Conservation (phyloP, 768 basidiomycete genomes). For the Tulasnella sp. region DNA sequence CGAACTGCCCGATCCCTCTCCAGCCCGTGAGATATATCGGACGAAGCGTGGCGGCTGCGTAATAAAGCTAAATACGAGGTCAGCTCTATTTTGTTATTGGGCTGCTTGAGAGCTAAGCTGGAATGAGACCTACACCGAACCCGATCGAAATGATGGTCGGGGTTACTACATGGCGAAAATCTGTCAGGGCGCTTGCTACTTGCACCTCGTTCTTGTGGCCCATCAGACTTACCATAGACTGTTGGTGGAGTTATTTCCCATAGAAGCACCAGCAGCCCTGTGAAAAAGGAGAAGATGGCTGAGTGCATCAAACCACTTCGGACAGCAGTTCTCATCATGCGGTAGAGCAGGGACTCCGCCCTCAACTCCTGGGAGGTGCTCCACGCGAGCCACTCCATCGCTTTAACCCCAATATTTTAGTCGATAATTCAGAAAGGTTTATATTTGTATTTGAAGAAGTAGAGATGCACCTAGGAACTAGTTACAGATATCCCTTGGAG, state of each 20-base stretch:
- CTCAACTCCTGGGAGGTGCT: background rate
- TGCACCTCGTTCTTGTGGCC: background rate
- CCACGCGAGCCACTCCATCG: background rate
- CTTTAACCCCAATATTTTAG: background rate
- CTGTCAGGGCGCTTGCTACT: background rate
- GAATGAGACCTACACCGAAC: background rate
- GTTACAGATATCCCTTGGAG: no score
- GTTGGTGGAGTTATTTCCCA: background rate
- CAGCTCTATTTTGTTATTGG: background rate
- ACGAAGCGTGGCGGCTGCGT: background rate
- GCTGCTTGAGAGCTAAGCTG: background rate
- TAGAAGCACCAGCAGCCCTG: background rate
- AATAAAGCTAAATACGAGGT: background rate
- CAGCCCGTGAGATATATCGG: background rate
- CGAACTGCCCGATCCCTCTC: background rate
- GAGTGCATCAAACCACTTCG: background rate
- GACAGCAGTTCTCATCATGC: background rate
- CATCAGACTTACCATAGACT: background rate
- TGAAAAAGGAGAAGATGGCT: background rate
- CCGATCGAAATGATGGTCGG: background rate
- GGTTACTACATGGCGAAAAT: background rate
- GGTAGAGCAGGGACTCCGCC: background rate
- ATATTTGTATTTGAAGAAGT: no score
- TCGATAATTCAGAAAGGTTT: no score
- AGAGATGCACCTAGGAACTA: no score